A percentile compares a stretch with the other conserved stretches of the same genome.
Conservation (phyloP, 768 basidiomycete genomes). For the Rhodotorula paludigena region DNA sequence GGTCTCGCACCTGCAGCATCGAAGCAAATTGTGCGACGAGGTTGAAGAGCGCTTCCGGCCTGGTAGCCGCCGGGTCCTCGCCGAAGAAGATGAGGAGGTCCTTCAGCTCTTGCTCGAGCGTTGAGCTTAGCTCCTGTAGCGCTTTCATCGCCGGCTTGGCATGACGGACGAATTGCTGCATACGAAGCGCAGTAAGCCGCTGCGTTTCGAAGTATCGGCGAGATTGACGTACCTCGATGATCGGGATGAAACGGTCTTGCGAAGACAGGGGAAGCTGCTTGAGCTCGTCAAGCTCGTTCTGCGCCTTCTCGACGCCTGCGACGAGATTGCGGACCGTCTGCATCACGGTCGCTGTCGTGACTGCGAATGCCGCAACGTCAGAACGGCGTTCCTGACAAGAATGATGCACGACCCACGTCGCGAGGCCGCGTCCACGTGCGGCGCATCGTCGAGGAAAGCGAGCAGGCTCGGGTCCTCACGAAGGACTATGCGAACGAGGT, state of each 20-base stretch:
- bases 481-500: conserved; percentile 69
- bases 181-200: not conserved
- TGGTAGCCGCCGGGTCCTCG: conserved; percentile 64
- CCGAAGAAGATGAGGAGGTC: conserved; percentile 69
- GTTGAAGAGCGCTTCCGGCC: conserved; percentile 77
- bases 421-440: conserved; percentile 75
- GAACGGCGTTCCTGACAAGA: not conserved
- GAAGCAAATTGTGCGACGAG: conserved; percentile 69
- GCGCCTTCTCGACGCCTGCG: conserved; percentile 57
- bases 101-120: conserved; percentile 60
- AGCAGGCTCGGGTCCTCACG: conserved; percentile 62
- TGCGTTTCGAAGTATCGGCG: too few relatives aligned
- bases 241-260: conserved; percentile 60
- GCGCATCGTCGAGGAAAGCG: conserved; percentile 70
- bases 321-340: conserved; percentile 60
- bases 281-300: conserved; percentile 56
- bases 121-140: conserved; percentile 58
- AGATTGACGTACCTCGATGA: conserved; percentile 61
- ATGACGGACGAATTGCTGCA: conserved; percentile 55
- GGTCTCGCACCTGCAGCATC: conserved; percentile 58
- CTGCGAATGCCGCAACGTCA: conserved; percentile 49
- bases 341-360: conserved; percentile 64
- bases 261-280: conserved; percentile 44
- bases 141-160: conserved; percentile 59
- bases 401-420: conserved; percentile 55